These are phyloP conservation scores for Arabidopsis hybrid DNA, from an alignment of 441 rosid species.

Conservation along the genomic window DNA sequence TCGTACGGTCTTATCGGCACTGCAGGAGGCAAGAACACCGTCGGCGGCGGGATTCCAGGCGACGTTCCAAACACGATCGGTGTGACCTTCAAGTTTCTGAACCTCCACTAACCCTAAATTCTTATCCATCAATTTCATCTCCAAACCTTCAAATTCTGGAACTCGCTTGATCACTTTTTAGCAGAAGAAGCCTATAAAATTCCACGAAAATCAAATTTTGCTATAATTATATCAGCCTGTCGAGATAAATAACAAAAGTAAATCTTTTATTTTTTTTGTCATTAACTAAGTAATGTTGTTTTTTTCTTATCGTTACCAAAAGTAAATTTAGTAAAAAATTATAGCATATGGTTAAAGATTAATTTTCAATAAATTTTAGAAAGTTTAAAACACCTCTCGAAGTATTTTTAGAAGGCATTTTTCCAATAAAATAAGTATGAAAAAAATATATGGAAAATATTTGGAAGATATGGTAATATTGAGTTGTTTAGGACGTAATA, in stretches of 20 bases:
- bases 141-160: neutral
- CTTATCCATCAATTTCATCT: slow-evolving; percentile 54
- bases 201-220: neutral
- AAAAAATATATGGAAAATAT: too few species aligned
- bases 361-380: too few species aligned
- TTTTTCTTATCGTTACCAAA: too few species aligned
- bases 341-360: neutral
- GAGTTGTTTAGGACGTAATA: neutral
- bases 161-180: neutral
- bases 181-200: neutral
- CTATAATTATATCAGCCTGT: too few species aligned
- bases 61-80: slow-evolving; percentile 86
- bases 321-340: neutral
- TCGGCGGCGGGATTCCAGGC: slow-evolving; percentile 82
- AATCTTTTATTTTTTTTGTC: too few species aligned
- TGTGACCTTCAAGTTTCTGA: slow-evolving; percentile 82
- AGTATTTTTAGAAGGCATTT: too few species aligned
- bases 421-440: neutral
- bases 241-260: neutral
- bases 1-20: slow-evolving; percentile 94
- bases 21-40: slow-evolving; percentile 74
- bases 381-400: neutral
- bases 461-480: neutral
- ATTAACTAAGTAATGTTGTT: too few species aligned
- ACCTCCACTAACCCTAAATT: slow-evolving; percentile 67